Evolutionary conservation across 495 filamentous ascomycete genomes (phyloP).

Genomic region (Penicillium goetzii): DNA sequence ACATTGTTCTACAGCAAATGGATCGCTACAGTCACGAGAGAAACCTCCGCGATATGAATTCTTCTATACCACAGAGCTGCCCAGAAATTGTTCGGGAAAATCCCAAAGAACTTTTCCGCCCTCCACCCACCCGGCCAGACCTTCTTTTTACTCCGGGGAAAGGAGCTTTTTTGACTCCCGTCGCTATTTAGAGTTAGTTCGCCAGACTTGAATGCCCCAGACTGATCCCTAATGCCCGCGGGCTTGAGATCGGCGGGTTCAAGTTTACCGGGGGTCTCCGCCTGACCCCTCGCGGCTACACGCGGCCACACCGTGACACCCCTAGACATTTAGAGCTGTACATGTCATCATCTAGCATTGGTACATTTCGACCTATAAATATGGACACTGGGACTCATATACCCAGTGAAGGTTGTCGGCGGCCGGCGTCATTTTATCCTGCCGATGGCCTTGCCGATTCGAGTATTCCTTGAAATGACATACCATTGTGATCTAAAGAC

Average conservation of each 20-base stretch:
- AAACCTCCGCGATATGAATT: neutral
- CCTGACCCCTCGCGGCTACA: conserved; percentile 18
- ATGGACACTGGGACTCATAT: neutral
- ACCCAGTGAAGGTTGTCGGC: neutral
- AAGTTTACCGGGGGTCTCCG: conserved; percentile 20
- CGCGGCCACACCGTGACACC: conserved; percentile 9
- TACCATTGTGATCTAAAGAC: neutral
- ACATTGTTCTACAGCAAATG: neutral
- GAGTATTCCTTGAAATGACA: neutral
- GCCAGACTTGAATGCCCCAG: conserved; percentile 6
- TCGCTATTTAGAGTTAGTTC: conserved; percentile 16
- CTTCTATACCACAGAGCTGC: neutral
- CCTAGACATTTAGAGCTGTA: neutral
- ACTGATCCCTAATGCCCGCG: conserved; percentile 19
- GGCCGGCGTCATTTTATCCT: neutral
- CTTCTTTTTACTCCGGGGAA: conserved; percentile 18
- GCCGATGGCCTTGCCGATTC: neutral
- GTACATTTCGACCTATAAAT: neutral
- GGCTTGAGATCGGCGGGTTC: conserved; percentile 5
- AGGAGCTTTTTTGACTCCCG: conserved; percentile 2
- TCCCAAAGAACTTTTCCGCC: conserved; percentile 25
- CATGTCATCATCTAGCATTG: neutral
- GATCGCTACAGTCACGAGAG: neutral
- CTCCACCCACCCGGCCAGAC: conserved; percentile 24
- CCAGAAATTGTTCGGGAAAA: conserved; percentile 5